Evolutionary conservation across 2,329 filamentous ascomycete genomes (phyloP), one percentile per base, ranked within the genome.

Genomic region (Pseudogymnoascus sp.): DNA sequence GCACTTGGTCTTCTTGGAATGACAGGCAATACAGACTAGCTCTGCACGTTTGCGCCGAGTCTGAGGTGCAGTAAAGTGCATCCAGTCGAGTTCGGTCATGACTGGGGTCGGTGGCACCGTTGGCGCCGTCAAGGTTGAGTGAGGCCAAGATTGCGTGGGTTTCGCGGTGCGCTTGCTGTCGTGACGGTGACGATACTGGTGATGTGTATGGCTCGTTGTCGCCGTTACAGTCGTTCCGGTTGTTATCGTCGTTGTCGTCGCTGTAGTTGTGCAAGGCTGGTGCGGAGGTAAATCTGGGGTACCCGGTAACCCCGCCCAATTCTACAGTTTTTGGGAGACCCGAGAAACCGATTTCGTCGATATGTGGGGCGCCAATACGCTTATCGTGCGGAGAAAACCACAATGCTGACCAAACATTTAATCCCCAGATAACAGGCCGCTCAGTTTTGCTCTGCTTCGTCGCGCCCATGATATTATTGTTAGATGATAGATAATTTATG

Each of bases 1-100:
- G 31, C 73, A 75, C 38, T 75, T 75, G 62, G 74, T 70, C 67
- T 75, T 75, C 65, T 75, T 75, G 0, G 71, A 69, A 62, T 75
- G 74, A 36, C 74, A 75, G 53, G 67, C 66, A 21, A 72, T 63
- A 63, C 74, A 72, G 62, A 71, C 71, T 5, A 69, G 62, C 42
- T 72, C 70, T 23, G 71, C 74, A 9, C 74, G 72, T 46, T 75
- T 74, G 38, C 72, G 66, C 66, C 74, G 74, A 16, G 72, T 69
- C 63, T 73, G 46, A 8, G 46, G 46, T 16, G 25, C 46, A 56
- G 46, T 56, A 34, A 74, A 75, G 61, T 71, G 71, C 62, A 75
- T 68, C 74, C 74, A 75, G n/a, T 73, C 72, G 12, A 56, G 46
- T 31, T 56, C 46, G 9, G 46, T 34, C 46, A 56, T 56, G 18